Evolutionary conservation across 352 stramenopile species (phyloP), one percentile per base, ranked within the genome.

Genomic region (Pythium utonaiense): DNA sequence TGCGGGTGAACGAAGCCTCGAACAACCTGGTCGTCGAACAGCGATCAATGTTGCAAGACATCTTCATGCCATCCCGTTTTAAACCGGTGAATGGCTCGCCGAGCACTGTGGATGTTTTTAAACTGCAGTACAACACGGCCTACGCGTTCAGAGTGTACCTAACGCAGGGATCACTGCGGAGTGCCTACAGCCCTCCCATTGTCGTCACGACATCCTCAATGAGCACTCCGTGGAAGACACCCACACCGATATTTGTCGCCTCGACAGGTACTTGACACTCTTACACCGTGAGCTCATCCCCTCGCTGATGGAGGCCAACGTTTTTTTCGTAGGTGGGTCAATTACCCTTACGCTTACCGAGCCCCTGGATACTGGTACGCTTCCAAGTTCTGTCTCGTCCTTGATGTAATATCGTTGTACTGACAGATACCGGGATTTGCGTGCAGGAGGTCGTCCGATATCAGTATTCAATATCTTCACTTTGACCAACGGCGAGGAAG

Each of bases 101-200:
- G 9, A 38, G 47, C 4, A 54, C 6, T 22, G 49, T 79, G 12
- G 68, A 44, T 3, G 57, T 86, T 3, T 77, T 74, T 59, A 86
- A 84, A 40, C 69, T 89, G 1, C 64, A 49, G 16, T 73, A 86
- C 33, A 68, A 76, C 19, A 83, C 71, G 0, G 25, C 41, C 1
- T 89, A 89, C 47, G 47, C 82, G 8, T 86, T 89, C 34, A 68
- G 77, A 14, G 60, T 68, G 1, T 75, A 67, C 16, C 28, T 71
- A 0, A 41, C 76, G 21, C 27, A 40, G 13, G 36, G n/a, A 24
- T 60, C 62, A 4, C 22, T 49, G 3, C 44, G 57, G 30, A 84
- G 69, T 31, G 58, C 34, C 3, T 78, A 69, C 53, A 77, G 59
- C 7, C 1, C 59, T 31, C 51, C 74, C 0, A 56, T 74, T 14